phyloP scores from a whole-genome alignment of 1,139 yeast species.

The Yamadazyma spencermartinsiae region DNA sequence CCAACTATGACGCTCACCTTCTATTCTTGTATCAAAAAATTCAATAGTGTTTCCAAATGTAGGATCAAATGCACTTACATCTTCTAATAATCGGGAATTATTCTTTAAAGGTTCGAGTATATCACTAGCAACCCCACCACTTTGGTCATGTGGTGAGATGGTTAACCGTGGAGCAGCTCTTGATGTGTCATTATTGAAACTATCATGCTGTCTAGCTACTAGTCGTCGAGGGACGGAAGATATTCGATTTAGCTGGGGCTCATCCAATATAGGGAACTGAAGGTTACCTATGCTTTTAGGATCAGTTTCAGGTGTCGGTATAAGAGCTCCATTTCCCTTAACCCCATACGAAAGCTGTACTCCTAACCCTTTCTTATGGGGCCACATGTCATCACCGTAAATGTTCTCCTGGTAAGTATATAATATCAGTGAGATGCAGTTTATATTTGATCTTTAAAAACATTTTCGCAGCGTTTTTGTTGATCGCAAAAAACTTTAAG shows the following conservation, averaged over 20 bases:
- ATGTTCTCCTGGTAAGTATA: neutral
- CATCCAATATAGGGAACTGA: conserved; percentile 7
- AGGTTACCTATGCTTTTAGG: conserved; percentile 3
- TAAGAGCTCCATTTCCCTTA: conserved; percentile 28
- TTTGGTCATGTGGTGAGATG: too few relatives aligned
- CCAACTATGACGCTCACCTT: conserved; percentile 7
- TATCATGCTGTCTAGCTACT: conserved; percentile 9
- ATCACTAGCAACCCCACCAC: conserved; percentile 24
- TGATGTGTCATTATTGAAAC: conserved; percentile 3
- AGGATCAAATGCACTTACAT: conserved; percentile 37
- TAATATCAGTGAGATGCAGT: too few relatives aligned
- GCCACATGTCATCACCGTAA: conserved; percentile 35
- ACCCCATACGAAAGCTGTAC: conserved; percentile 41
- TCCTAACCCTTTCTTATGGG: conserved; percentile 42
- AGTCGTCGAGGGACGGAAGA: conserved; percentile 4
- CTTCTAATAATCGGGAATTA: conserved; percentile 24
- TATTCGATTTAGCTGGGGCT: conserved; percentile 6
- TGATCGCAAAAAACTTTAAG: neutral
- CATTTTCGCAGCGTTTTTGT: neutral
- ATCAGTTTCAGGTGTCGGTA: conserved; percentile 5
- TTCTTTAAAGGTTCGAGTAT: conserved; percentile 23
- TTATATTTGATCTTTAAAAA: neutral
- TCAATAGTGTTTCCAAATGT: conserved; percentile 27
- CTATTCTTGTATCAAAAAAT: conserved; percentile 21
- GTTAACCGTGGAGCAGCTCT: too few relatives aligned